Evolutionary conservation across 768 basidiomycete species (phyloP).

Genomic region (Tylopilus balloui): DNA sequence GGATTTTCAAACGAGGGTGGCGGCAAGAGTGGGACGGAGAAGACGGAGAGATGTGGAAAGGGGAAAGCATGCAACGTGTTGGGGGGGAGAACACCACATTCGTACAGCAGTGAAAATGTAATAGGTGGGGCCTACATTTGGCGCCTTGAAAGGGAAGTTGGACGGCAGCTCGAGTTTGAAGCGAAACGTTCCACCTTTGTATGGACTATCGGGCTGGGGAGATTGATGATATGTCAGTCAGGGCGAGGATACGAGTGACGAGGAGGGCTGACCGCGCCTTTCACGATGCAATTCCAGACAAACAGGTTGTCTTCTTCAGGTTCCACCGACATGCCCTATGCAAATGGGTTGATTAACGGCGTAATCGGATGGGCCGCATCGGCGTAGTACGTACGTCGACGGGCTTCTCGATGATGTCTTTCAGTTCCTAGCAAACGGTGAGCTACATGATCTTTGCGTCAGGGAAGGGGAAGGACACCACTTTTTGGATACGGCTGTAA

Average conservation of each 20-base stretch:
- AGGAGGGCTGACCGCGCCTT: constrained; percentile 55
- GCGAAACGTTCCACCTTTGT: constrained; percentile 76
- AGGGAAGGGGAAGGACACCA: constrained; percentile 28
- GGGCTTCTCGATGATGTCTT: constrained; percentile 56
- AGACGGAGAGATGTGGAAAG: constrained; percentile 1
- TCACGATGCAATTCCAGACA: constrained; percentile 73
- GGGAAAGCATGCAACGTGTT: constrained; percentile 16
- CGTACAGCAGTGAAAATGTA: constrained; percentile 1
- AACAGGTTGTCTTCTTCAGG: constrained; percentile 69
- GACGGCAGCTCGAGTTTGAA: constrained; percentile 69
- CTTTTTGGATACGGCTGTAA: constrained; percentile 71
- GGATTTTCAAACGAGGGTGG: neutral
- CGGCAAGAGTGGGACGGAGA: neutral
- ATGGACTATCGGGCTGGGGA: constrained; percentile 67
- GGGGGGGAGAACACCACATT: constrained; percentile 11
- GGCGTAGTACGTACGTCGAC: constrained; percentile 47
- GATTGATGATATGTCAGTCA: constrained; percentile 4
- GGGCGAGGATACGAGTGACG: neutral
- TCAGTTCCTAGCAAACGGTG: constrained; percentile 52
- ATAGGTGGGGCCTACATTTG: constrained; percentile 45
- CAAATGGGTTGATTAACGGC: constrained; percentile 7
- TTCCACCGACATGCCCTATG: constrained; percentile 59
- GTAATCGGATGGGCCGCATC: constrained; percentile 10
- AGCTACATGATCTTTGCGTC: constrained; percentile 6
- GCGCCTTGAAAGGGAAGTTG: constrained; percentile 88